A percentile compares a stretch with the other conserved stretches of the same genome.
Evolutionary conservation across 441 rosid species (phyloP).

Genomic region (Croton laevigatus): DNA sequence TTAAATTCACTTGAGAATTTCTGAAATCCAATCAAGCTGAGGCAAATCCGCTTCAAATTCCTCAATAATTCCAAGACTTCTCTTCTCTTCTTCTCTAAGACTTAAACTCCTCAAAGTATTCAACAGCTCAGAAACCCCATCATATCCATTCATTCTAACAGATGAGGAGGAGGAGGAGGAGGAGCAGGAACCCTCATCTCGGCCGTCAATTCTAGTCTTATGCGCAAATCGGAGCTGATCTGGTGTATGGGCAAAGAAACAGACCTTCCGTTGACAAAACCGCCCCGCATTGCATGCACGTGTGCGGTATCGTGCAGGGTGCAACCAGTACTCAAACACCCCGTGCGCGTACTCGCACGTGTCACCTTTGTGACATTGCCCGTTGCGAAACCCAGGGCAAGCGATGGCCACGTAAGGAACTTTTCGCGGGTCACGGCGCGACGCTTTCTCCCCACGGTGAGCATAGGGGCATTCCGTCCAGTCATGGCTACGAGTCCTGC

Average conservation of each 20-base stretch:
- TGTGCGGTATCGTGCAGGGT: conserved; percentile 74
- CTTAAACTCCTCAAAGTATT: conserved; percentile 41
- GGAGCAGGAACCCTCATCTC: conserved; percentile 24
- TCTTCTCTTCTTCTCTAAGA: conserved; percentile 27
- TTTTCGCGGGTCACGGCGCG: conserved; percentile 80
- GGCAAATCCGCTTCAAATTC: conserved; percentile 35
- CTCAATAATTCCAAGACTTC: conserved; percentile 21
- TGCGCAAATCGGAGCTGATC: conserved; percentile 53
- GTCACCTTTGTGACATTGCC: conserved; percentile 60
- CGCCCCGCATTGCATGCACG: conserved; percentile 70
- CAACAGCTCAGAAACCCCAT: conserved; percentile 29
- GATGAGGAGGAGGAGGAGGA: not conserved
- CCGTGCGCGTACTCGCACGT: conserved; percentile 77
- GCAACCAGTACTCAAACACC: conserved; percentile 90
- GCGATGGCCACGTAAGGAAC: conserved; percentile 55
- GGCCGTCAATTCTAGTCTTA: conserved; percentile 19
- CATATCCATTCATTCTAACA: not conserved
- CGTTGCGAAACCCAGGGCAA: conserved; percentile 63
- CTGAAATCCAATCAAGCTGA: conserved; percentile 68
- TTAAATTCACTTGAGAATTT: conserved; percentile 45
- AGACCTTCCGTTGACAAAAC: conserved; percentile 73
- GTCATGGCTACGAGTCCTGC: conserved; percentile 68
- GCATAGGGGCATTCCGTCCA: conserved; percentile 92
- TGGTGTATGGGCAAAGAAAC: conserved; percentile 88
- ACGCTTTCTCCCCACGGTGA: conserved; percentile 83